A percentile compares a stretch with the other conserved stretches of the same genome.
Evolutionary conservation across 148 eudicot species (phyloP).

Genomic region (Salicornia ramosissima): DNA sequence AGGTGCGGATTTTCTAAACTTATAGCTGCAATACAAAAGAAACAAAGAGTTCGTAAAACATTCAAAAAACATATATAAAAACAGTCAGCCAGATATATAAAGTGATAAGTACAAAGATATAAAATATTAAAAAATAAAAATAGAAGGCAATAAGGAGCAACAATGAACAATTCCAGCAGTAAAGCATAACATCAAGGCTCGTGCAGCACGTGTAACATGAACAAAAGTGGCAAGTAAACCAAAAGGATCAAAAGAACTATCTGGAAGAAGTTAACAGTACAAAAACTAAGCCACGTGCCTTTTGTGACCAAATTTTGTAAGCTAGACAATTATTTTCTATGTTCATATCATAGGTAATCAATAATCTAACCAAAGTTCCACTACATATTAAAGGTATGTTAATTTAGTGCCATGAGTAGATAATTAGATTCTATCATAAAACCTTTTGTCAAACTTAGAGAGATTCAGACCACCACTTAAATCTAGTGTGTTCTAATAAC

Average conservation of each 20-base stretch:
- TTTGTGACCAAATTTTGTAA: too few relatives aligned
- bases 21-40: slow-evolving; percentile 45
- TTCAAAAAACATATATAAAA: neutral
- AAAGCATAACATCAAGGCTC: neutral
- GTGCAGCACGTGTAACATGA: neutral
- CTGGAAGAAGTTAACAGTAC: neutral
- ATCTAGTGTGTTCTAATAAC: too few relatives aligned
- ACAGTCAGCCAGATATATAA: neutral
- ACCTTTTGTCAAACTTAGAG: too few relatives aligned
- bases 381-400: too few relatives aligned
- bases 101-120: too few relatives aligned
- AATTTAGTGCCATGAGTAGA: too few relatives aligned
- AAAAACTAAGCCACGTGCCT: too few relatives aligned
- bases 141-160: neutral
- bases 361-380: too few relatives aligned
- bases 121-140: neutral
- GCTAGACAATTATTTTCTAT: too few relatives aligned
- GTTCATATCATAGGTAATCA: too few relatives aligned
- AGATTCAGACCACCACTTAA: too few relatives aligned
- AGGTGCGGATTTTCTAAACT: slow-evolving; percentile 51
- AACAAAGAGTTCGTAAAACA: neutral
- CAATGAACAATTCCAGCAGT: neutral
- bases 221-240: neutral
- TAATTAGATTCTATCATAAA: too few relatives aligned
- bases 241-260: neutral